Evolutionary conservation across 73 alveolate species (phyloP), one percentile per base, ranked within the genome.

Genomic region (Urostyla sp.): DNA sequence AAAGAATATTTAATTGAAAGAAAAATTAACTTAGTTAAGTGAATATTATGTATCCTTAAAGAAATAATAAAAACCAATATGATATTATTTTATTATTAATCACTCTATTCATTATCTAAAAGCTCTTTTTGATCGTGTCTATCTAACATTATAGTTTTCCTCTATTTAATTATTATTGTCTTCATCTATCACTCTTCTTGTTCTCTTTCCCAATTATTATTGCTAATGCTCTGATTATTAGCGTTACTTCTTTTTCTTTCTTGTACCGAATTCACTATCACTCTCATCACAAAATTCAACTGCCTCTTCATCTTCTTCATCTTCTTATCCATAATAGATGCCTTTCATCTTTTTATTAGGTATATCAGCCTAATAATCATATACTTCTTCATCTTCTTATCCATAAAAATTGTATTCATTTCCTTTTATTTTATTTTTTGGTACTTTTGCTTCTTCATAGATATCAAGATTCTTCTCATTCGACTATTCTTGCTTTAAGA

Each of bases 181-280:
- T 10, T 69, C 83, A 16, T 69, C 83, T 36, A 46, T 69, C 35
- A 44, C 69, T 43, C 69, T 73, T 51, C 85, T 48, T 52, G 67
- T 73, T 3, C 85, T 50, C 59, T 73, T 54, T 27, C 69, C 85
- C 2, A 73, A 7, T 7, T 7, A 7, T 53, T 23, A 16, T 16
- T 20, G 31, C 21, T 11, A 5, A 15, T 52, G 24, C 7, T 52
- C 84, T 20, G 2, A 24, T 48, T 34, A 50, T 32, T 56, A 55
- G 3, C 53, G 23, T 0, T 38, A 34, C 18, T 2, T 46, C 34
- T 21, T 51, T 28, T 28, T 69, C 49, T 20, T 26, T 53, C 38
- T 50, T 16, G 26, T 27, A 5, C 48, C 1, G 8, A 51, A 27
- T 31, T 73, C 36, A 31, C 60, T 49, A 7, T 16, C 21, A 16